A percentile compares a stretch with the other conserved stretches of the same genome.
phyloP scores from a whole-genome alignment of 345 rosid genomes.

The Hibiscus mutabilis region DNA sequence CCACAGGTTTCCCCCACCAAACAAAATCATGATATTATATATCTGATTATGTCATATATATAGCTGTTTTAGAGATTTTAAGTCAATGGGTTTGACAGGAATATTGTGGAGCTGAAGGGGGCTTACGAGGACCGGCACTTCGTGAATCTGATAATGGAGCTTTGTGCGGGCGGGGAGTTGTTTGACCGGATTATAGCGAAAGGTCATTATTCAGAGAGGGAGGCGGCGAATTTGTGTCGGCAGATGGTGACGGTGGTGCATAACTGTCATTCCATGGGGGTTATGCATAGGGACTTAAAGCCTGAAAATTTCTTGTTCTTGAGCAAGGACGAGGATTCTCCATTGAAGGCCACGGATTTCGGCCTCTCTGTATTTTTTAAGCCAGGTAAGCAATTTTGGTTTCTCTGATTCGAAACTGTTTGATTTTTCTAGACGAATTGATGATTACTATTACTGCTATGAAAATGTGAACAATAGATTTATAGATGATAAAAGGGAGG shows the following conservation, averaged over 20 bases:
- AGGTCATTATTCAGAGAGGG: constrained; percentile 88
- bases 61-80: background rate
- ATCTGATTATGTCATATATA: background rate
- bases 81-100: constrained; percentile 27
- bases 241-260: constrained; percentile 94
- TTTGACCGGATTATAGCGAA: constrained; percentile 88
- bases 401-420: background rate
- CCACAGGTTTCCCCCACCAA: constrained; percentile 39
- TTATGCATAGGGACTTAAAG: constrained; percentile 89
- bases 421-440: background rate
- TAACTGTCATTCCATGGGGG: constrained; percentile 89
- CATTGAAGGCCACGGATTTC: constrained; percentile 84
- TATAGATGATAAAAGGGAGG: background rate
- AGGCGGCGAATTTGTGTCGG: constrained; percentile 70
- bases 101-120: constrained; percentile 88
- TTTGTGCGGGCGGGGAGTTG: constrained; percentile 91
- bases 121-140: constrained; percentile 81
- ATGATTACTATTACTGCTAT: background rate
- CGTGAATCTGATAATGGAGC: constrained; percentile 79
- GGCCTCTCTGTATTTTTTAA: constrained; percentile 54
- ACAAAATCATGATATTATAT: background rate
- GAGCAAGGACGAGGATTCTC: constrained; percentile 60
- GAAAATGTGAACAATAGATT: background rate
- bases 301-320: constrained; percentile 86
- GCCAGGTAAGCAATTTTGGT: constrained; percentile 32